These are phyloP conservation scores for Pyrenophora teres DNA, from an alignment of 2,329 filamentous ascomycete genomes.

Conservation along the genomic window DNA sequence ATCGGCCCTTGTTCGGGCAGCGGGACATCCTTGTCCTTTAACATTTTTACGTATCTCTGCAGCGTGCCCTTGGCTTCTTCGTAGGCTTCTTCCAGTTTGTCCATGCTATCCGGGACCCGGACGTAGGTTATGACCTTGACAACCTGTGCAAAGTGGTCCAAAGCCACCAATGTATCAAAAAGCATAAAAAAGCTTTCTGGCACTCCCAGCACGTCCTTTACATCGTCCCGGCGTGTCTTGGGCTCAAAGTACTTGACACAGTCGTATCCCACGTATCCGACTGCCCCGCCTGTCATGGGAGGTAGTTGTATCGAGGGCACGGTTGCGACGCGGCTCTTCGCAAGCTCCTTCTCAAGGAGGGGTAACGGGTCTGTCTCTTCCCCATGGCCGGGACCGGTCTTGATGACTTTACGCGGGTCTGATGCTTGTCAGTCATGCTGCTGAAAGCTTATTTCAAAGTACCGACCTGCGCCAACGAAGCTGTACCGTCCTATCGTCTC, in stretches of 20 bases:
- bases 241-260: slow-evolving; percentile 98
- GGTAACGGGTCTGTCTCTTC: slow-evolving; percentile 83
- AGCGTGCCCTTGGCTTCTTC: slow-evolving; percentile 68
- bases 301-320: slow-evolving; percentile 84
- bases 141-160: slow-evolving; percentile 92
- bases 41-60: slow-evolving; percentile 68
- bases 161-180: slow-evolving; percentile 90
- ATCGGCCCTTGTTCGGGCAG: slow-evolving; percentile 78
- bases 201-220: slow-evolving; percentile 86
- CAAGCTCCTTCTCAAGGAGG: slow-evolving; percentile 78
- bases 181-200: slow-evolving; percentile 98
- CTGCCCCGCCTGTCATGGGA: slow-evolving; percentile 85
- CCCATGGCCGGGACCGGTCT: slow-evolving; percentile 86
- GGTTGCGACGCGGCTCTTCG: slow-evolving; percentile 76
- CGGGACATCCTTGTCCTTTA: slow-evolving; percentile 75
- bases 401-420: slow-evolving; percentile 76
- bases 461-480: slow-evolving; percentile 80
- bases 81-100: slow-evolving; percentile 71
- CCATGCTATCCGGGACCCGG: slow-evolving; percentile 61
- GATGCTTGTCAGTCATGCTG: slow-evolving; percentile 6
- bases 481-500: slow-evolving; percentile 94
- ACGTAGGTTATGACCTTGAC: slow-evolving; percentile 95
- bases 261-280: slow-evolving; percentile 97
- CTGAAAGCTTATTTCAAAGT: slow-evolving; percentile 25
- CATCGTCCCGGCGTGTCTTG: slow-evolving; percentile 82